phyloP scores from a whole-genome alignment of 805 yeast species.

The Kazachstania kunashirensis region DNA sequence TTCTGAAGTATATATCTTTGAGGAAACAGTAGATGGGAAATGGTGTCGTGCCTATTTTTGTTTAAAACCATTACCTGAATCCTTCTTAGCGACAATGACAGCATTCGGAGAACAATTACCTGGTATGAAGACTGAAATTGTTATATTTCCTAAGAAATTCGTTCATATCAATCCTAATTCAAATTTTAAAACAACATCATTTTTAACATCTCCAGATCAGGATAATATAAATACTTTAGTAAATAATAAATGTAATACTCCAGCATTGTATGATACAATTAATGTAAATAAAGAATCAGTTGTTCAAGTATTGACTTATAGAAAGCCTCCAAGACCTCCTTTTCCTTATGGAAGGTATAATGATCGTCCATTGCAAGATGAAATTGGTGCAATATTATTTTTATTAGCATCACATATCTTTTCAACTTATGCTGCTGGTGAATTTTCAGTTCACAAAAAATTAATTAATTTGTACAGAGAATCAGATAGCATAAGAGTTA shows the following conservation, averaged over 20 bases:
- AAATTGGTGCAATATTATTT: conserved; percentile 47
- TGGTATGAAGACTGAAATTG: conserved; percentile 42
- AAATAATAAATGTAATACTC: conserved; percentile 13
- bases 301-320: conserved; percentile 11
- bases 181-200: conserved; percentile 30
- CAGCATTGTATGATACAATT: conserved; percentile 30
- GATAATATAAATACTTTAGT: conserved; percentile 12
- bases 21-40: conserved; percentile 39
- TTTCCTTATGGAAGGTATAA: conserved; percentile 44
- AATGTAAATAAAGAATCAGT: conserved; percentile 22
- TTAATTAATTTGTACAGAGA: conserved; percentile 44
- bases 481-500: conserved; percentile 49
- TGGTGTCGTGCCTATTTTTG: conserved; percentile 79
- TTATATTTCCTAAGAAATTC: conserved; percentile 51
- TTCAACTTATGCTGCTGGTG: conserved; percentile 62
- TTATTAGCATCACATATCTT: conserved; percentile 55
- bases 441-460: conserved; percentile 51
- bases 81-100: conserved; percentile 45
- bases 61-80: conserved; percentile 60
- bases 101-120: conserved; percentile 57
- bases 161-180: conserved; percentile 37
- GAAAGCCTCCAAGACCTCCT: conserved; percentile 37
- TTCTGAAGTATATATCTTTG: conserved; percentile 69
- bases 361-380: conserved; percentile 40
- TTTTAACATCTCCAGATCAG: conserved; percentile 25